A percentile compares a stretch with the other conserved stretches of the same genome.
Conservation (phyloP, 2,329 filamentous ascomycete species). For the Aspergillus udagawae region DNA sequence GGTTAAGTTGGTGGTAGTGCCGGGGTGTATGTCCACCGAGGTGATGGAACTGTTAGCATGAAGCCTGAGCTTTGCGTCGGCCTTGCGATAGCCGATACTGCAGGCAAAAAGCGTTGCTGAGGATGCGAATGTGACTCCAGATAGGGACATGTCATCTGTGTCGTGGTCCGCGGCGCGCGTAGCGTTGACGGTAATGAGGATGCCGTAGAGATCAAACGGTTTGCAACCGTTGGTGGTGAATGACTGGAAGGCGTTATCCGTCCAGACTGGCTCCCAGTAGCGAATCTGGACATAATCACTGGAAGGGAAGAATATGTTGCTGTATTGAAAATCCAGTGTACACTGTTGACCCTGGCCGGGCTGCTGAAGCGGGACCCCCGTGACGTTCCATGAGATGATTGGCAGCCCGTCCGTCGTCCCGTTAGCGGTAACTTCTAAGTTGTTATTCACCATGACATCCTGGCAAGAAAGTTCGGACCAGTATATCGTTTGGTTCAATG, state of each 20-base stretch:
- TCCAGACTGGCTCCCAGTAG: conserved; percentile 31
- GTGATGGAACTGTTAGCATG: conserved; percentile 34
- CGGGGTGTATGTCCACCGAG: conserved; percentile 15
- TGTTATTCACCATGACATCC: conserved; percentile 15
- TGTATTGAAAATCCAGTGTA: conserved; percentile 26
- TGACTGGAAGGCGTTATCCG: conserved; percentile 6
- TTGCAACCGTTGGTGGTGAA: conserved; percentile 25
- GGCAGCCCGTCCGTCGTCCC: conserved; percentile 12
- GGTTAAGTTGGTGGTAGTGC: conserved; percentile 18
- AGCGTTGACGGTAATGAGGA: conserved; percentile 29
- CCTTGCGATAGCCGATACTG: conserved; percentile 26
- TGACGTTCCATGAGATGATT: conserved; percentile 25
- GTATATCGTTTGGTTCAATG: conserved; percentile 30
- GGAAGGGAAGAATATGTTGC: conserved; percentile 24
- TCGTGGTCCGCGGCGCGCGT: conserved; percentile 12
- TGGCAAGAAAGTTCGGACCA: conserved; percentile 26
- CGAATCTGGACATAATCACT: conserved; percentile 31
- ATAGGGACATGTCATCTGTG: background rate
- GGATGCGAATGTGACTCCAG: conserved; percentile 16
- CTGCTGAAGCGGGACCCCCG: conserved; percentile 20
- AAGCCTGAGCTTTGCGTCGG: conserved; percentile 26
- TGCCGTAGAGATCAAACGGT: conserved; percentile 30
- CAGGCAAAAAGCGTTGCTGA: conserved; percentile 30
- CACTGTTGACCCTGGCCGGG: conserved; percentile 14
- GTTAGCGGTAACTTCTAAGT: conserved; percentile 20